Conservation (phyloP, 108 stramenopile species). For the Fistulifera pelliculosa region DNA sequence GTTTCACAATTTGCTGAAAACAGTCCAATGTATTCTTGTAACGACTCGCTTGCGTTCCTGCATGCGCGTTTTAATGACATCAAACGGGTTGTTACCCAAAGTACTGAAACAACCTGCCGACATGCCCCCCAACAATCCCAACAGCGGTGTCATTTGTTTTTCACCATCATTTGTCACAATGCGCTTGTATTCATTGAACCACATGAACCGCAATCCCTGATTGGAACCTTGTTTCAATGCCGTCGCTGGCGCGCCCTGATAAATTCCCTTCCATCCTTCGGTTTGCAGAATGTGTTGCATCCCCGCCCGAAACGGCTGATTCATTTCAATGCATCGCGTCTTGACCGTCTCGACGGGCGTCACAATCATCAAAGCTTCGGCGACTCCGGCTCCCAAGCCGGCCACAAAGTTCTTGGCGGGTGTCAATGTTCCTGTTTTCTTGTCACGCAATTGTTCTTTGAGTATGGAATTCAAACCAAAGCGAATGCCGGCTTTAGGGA, state of each 20-base stretch:
- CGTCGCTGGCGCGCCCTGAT: conserved; percentile 90
- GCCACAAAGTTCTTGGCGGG: conserved; percentile 86
- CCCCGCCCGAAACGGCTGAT: conserved; percentile 76
- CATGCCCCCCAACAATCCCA: conserved; percentile 94
- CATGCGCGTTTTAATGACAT: conserved; percentile 98
- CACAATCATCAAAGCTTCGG: conserved; percentile 88
- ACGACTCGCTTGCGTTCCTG: conserved; percentile 85
- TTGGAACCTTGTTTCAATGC: conserved; percentile 96
- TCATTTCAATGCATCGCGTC: conserved; percentile 92
- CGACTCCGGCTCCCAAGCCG: conserved; percentile 89
- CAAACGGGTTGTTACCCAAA: conserved; percentile 93
- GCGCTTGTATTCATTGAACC: conserved; percentile 93
- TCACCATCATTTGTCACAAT: conserved; percentile 72
- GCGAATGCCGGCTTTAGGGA: conserved; percentile 95
- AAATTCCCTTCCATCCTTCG: conserved; percentile 91
- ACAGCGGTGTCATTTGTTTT: conserved; percentile 59
- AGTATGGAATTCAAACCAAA: conserved; percentile 90
- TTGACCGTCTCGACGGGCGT: conserved; percentile 98
- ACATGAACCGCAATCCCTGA: conserved; percentile 97
- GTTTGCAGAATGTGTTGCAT: conserved; percentile 72
- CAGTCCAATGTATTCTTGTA: conserved; percentile 88
- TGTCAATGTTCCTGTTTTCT: conserved; percentile 80
- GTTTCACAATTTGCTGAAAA: conserved; percentile 74
- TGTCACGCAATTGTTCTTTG: conserved; percentile 71
- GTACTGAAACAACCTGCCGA: conserved; percentile 94